Conservation (phyloP, 306 rosid genomes). For the Abrus precatorius region DNA sequence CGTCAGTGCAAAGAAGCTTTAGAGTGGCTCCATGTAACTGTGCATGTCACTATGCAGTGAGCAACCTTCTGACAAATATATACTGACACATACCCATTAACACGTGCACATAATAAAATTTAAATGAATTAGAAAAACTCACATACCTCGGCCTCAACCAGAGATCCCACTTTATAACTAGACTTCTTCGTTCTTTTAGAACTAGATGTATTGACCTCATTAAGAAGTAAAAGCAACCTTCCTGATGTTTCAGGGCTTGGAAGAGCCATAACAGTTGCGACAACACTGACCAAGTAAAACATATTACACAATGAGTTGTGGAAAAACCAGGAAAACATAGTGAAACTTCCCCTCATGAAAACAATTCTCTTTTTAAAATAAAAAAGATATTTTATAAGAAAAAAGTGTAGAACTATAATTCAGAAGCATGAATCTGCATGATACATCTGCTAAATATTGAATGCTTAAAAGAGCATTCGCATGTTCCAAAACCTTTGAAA, state of each 20-base stretch:
- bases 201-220: slow-evolving; percentile 64
- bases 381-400: background rate
- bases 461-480: slow-evolving; percentile 5
- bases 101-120: background rate
- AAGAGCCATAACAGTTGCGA: slow-evolving; percentile 79
- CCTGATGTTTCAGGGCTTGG: slow-evolving; percentile 80
- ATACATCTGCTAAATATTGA: background rate
- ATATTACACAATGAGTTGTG: slow-evolving; percentile 27
- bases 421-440: slow-evolving; percentile 5
- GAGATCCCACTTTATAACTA: slow-evolving; percentile 77
- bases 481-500: background rate
- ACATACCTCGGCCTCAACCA: slow-evolving; percentile 94
- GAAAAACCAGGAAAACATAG: slow-evolving; percentile 5
- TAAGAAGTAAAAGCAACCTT: slow-evolving; percentile 77
- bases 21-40: background rate
- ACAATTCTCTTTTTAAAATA: background rate
- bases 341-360: background rate
- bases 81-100: background rate
- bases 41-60: background rate
- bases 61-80: slow-evolving; percentile 28
- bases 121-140: slow-evolving; percentile 37
- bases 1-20: background rate
- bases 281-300: slow-evolving; percentile 67
- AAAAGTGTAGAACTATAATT: slow-evolving; percentile 11
- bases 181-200: slow-evolving; percentile 82